Conservation (phyloP, 495 filamentous ascomycete species). For the Darksidea phi region DNA sequence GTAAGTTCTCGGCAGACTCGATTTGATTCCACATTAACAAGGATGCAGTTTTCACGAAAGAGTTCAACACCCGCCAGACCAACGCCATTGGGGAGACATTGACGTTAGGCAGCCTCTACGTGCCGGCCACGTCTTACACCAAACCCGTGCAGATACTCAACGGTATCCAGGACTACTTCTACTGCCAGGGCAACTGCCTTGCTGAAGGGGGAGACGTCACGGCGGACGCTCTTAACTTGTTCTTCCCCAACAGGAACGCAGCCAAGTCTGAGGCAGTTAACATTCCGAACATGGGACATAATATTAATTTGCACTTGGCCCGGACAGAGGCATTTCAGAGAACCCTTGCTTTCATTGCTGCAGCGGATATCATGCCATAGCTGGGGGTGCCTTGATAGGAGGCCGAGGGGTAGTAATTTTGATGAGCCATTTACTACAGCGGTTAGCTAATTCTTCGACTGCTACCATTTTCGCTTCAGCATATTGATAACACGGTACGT, state of each 20-base stretch:
- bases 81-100: conserved; percentile 9
- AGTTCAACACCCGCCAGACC: background rate
- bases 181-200: conserved; percentile 9
- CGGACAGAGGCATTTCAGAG: no score
- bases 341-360: no score
- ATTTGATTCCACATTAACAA: background rate
- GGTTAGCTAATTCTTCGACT: no score
- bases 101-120: background rate
- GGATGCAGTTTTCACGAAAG: background rate
- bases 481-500: no score
- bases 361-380: no score
- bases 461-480: no score
- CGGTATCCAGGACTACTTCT: conserved; percentile 12
- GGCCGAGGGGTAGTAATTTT: no score
- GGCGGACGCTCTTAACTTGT: background rate
- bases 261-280: background rate
- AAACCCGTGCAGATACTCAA: conserved; percentile 2
- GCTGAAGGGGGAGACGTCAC: background rate
- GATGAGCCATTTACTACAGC: no score
- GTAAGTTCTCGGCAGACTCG: background rate
- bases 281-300: conserved; percentile 1
- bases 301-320: conserved; percentile 7
- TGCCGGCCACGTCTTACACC: background rate
- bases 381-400: no score
- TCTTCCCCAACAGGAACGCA: background rate